Base-by-base conservation (phyloP, 305 asterid genomes). In the Ilex paraguariensis region DNA sequence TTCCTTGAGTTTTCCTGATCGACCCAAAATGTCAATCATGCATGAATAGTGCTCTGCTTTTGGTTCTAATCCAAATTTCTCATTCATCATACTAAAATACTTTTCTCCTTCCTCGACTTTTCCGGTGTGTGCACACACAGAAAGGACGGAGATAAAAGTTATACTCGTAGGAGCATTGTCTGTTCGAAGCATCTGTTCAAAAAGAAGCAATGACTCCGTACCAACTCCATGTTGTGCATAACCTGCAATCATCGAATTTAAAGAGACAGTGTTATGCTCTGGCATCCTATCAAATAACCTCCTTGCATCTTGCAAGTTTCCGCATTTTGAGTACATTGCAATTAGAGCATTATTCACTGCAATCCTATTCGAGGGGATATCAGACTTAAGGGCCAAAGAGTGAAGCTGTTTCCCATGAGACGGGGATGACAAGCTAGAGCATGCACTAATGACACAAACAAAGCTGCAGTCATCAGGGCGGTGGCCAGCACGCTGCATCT, bases 201-300 rank as follows among this genome's bases (percentile, higher is more conserved):
- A 87, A 13, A 86, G 85, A 21, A 46, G 42, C 63, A 84, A 60
- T 2, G 93, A 72, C 53, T 84, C 91, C 3, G 15, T 13, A 45
- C 85, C 91, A 55, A 74, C 74, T 44, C 97, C 94, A 14, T 89
- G 95, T 51, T 87, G 97, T 61, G 97, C 93, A 62, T 81, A 87
- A 67, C 84, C 91, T 58, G 89, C 85, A 17, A 89, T 83, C 82
- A 87, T 80, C 0, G 97, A 86, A 66, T 84, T 89, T 3, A 82
- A 73, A 6, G 93, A 73, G 59, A 89, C 89, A 10, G 57, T 67
- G 51, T 89, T 87, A 51, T 73, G 84, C 71, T 84, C 89, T 0
- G 75, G 76, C 89, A 89, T 87, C 60, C 60, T 59, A 67, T 83
- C 80, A 56, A 89, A 89, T 44, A 89, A 31, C 68, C 52, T 66